Evolutionary conservation across 345 rosid species (phyloP), one percentile per base, ranked within the genome.

Genomic region (Fremontodendron californicum): DNA sequence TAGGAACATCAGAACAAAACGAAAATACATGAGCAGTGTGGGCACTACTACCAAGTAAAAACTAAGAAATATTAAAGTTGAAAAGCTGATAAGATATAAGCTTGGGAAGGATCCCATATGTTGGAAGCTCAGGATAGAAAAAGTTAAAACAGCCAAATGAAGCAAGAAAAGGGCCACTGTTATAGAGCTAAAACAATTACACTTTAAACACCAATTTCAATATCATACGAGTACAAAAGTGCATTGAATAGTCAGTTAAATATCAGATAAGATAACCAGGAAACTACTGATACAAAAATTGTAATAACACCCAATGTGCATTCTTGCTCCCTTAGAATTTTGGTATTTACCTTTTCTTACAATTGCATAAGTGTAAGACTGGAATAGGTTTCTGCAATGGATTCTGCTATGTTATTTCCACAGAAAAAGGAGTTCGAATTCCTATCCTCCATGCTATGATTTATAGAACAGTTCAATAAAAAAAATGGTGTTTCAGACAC

Each of bases 1-100:
- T 29, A 78, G 42, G 78, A 64, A 76, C 51, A 66, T 83, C 81
- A 83, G 78, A 75, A 16, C 25, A 23, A 23, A 42, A 60, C 18
- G 0, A 16, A 42, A 4, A 25, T 58, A 74, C 25, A n/a, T 25
- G 2, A 60, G 51, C 64, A 57, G 9, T 35, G 1, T 10, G 33
- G 61, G 19, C 33, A 69, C 4, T 6, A 67, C 65, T 19, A 77
- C 10, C 49, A 27, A 16, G 29, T 23, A 19, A 61, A 74, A n/a
- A 42, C 19, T 1, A 75, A 61, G 51, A 60, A 40, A 18, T 7
- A 8, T 11, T 25, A 9, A 31, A 64, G 42, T 33, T 29, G 29
- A 42, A 39, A 57, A 23, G 55, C 37, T 27, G 23, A 58, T 37
- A 42, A 18, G 35, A 68, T 45, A 43, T 23, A 43, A 68, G 35